Evolutionary conservation across 2,329 filamentous ascomycete species (phyloP), one percentile per base, ranked within the genome.

Genomic region (Calcarisporium arbuscula): DNA sequence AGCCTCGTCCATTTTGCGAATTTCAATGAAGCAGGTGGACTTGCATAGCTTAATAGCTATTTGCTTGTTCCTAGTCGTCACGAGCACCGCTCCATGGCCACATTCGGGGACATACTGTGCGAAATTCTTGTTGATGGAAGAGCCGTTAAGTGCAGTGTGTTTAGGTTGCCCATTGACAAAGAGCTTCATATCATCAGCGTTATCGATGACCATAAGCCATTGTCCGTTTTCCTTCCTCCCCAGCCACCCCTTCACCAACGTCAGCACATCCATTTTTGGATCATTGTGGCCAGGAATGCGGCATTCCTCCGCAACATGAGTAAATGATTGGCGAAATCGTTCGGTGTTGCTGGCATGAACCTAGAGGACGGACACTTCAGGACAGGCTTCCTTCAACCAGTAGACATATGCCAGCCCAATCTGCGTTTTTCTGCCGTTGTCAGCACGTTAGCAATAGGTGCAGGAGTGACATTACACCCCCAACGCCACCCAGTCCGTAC

Each of bases 181-280:
- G 6, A 57, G 39, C 7, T 49, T 32, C 20, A 30, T 10, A 42
- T 62, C 46, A 39, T 63, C 58, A 26, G 53, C 57, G 38, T 55
- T 61, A 26, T 65, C 58, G 15, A 65, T 46, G 29, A 64, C 42
- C 19, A 63, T 43, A 11, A 54, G 12, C 61, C 59, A 65, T 28
- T 26, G 39, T 14, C 49, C 48, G 25, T 53, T 48, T 20, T 28
- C 32, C 29, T 50, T 41, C 18, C 52, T 33, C 5, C 34, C 45
- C 9, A 61, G 46, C 57, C 52, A 60, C 25, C 37, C 15, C 20
- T 43, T 40, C 3, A 60, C 47, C n/a, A 58, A 48, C 36, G 44
- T 35, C 5, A 32, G 40, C 12, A 57, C 42, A 29, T 57, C 26
- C 5, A 34, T 36, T 2, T 46, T 35, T 1, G 47, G 41, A 8